These are phyloP conservation scores for Carex myosuroides DNA, from an alignment of 176 grass and related monocot species.

Conservation along the genomic window DNA sequence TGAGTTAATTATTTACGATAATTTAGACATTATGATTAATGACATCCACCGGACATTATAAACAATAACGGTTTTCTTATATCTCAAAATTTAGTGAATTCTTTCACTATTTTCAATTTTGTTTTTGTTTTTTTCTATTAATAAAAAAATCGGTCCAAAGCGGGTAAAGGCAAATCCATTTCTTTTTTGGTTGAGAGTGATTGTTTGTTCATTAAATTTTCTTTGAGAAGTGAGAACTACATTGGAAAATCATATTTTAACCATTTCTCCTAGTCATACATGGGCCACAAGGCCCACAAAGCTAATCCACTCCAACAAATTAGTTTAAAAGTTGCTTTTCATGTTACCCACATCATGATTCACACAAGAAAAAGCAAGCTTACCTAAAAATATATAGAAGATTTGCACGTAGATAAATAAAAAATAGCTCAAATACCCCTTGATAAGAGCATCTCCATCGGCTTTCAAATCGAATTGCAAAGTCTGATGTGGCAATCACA, in stretches of 20 bases:
- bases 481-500: too few species aligned
- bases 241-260: not conserved
- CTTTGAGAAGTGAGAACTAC: not conserved
- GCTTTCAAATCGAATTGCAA: too few species aligned
- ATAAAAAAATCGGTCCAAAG: not conserved
- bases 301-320: conserved; percentile 23
- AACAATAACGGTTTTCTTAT: too few species aligned
- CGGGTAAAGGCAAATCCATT: not conserved
- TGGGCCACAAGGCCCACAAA: not conserved
- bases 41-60: too few species aligned
- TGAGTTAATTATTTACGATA: too few species aligned
- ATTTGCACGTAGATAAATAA: not conserved
- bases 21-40: too few species aligned
- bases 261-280: not conserved
- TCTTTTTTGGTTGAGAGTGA: not conserved
- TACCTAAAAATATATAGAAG: not conserved
- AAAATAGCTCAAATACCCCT: not conserved
- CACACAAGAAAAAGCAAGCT: not conserved
- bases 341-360: conserved; percentile 2
- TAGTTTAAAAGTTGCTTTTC: conserved; percentile 45
- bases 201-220: not conserved
- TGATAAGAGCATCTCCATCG: too few species aligned
- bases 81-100: too few species aligned
- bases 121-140: too few species aligned
- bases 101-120: too few species aligned